Conservation (phyloP, 2,329 filamentous ascomycete genomes). For the Penicillium janthinellum region DNA sequence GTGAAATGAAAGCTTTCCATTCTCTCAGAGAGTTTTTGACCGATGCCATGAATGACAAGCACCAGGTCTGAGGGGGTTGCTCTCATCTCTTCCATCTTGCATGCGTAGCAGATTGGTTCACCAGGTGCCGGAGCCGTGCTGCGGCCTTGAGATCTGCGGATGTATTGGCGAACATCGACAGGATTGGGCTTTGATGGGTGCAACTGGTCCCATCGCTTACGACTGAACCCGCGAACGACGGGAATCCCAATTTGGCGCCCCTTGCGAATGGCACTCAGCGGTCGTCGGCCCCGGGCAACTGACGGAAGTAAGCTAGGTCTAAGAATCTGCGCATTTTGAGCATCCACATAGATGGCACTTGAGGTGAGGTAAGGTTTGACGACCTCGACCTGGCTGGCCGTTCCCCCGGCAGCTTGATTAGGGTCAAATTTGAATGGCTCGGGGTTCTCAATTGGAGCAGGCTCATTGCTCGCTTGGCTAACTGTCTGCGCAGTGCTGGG, state of each 20-base stretch:
- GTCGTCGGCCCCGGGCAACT: constrained; percentile 77
- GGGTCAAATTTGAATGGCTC: constrained; percentile 30
- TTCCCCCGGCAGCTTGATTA: constrained; percentile 46
- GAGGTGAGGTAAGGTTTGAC: constrained; percentile 69
- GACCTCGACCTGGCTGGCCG: constrained; percentile 46
- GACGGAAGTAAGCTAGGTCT: constrained; percentile 85
- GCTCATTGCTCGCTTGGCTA: constrained; percentile 25
- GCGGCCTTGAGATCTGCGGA: constrained; percentile 42
- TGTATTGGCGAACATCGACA: constrained; percentile 46
- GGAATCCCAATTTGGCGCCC: constrained; percentile 79
- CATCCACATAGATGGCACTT: constrained; percentile 84
- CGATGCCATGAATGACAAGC: constrained; percentile 91
- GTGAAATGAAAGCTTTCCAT: constrained; percentile 98
- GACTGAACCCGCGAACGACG: constrained; percentile 87
- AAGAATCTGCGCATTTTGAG: constrained; percentile 75
- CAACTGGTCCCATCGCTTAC: constrained; percentile 71
- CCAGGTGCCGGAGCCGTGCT: constrained; percentile 28
- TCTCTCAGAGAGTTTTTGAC: constrained; percentile 90
- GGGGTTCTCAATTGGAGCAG: constrained; percentile 22
- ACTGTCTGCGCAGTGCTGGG: constrained; percentile 42
- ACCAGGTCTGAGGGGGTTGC: constrained; percentile 83
- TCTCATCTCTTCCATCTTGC: constrained; percentile 63
- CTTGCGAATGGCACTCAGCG: constrained; percentile 81
- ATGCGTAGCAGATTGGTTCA: constrained; percentile 53
- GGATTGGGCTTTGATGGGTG: constrained; percentile 57